These are phyloP conservation scores for Yamagishiella unicocca DNA, from an alignment of 139 green algal species.

Conservation along the genomic window DNA sequence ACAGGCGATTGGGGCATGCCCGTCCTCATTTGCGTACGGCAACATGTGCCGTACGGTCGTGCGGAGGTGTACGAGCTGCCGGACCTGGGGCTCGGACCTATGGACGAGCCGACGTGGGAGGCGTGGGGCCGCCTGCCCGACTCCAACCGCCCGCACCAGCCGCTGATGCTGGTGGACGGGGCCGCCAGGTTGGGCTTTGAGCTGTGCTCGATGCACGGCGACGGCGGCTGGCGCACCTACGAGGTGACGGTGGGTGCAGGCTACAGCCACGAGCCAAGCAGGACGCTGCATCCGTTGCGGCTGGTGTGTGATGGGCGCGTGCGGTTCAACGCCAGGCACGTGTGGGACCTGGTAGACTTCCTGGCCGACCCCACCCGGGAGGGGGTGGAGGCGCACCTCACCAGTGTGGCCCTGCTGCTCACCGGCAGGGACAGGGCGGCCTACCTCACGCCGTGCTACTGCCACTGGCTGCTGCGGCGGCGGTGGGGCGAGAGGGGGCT, in stretches of 20 bases:
- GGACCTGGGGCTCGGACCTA: slow-evolving; percentile 17
- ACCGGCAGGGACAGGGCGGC: not conserved
- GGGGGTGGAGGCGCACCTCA: not conserved
- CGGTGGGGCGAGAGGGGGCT: slow-evolving; percentile 17
- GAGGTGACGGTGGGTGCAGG: not conserved
- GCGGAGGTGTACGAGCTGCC: slow-evolving; percentile 43
- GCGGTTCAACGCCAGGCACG: not conserved
- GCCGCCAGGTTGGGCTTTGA: not conserved
- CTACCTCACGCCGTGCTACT: not conserved
- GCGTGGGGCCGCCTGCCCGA: slow-evolving; percentile 15
- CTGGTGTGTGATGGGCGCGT: slow-evolving; percentile 5
- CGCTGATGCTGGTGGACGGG: not conserved
- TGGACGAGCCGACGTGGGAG: slow-evolving; percentile 32
- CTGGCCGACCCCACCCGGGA: slow-evolving; percentile 10
- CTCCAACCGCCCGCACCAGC: not conserved
- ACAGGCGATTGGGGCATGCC: not conserved
- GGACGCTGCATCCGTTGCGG: slow-evolving; percentile 7
- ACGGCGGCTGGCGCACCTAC: slow-evolving; percentile 12
- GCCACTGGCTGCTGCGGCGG: slow-evolving; percentile 22
- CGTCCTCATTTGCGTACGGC: slow-evolving; percentile 19
- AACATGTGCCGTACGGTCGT: not conserved
- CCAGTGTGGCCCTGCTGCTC: not conserved
- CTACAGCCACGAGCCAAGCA: not conserved
- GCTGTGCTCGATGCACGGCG: not conserved
- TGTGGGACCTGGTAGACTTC: slow-evolving; percentile 12